These are phyloP conservation scores for Camillea tinctor DNA, from an alignment of 2,329 filamentous ascomycete genomes.

Conservation along the genomic window DNA sequence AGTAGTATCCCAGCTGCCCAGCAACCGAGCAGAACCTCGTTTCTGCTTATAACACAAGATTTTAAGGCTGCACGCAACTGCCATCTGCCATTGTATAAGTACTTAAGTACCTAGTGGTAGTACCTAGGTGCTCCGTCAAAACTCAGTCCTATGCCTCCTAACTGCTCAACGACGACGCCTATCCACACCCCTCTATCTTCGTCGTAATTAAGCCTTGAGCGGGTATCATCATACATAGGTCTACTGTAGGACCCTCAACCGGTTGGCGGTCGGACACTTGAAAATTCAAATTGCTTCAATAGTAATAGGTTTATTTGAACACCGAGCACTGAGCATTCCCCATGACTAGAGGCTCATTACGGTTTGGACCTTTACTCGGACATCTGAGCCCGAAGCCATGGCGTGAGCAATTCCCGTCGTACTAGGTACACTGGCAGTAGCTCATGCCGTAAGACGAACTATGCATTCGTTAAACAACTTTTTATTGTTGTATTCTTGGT, in stretches of 20 bases:
- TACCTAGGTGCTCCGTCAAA: no score
- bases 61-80: no score
- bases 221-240: neutral
- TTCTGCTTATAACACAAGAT: no score
- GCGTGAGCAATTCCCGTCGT: neutral
- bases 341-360: neutral
- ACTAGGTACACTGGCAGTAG: neutral
- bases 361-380: neutral
- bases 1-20: no score
- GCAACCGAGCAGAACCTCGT: no score
- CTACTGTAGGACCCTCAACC: neutral
- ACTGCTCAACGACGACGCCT: neutral
- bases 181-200: neutral
- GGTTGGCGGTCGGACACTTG: neutral
- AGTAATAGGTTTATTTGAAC: neutral
- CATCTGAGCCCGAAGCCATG: neutral
- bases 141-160: neutral
- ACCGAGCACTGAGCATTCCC: neutral
- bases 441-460: neutral
- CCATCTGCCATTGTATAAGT: no score
- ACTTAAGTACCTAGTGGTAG: no score
- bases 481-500: conserved; percentile 11
- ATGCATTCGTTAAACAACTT: neutral
- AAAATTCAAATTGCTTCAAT: neutral
- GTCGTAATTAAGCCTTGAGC: neutral